Evolutionary conservation across 148 eudicot genomes (phyloP).

Genomic region (Amaranthus cruentus): DNA sequence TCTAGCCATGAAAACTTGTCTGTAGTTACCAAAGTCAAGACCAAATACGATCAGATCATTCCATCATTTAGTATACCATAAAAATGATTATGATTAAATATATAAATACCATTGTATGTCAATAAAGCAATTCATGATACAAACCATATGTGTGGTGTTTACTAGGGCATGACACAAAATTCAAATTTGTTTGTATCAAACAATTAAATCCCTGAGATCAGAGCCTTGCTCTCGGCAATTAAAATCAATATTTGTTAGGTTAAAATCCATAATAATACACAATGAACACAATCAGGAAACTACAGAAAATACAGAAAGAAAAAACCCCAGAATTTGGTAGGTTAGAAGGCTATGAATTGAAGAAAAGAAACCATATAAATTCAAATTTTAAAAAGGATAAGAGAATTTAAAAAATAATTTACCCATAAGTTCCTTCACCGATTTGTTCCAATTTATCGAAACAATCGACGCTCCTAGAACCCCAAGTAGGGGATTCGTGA

Average conservation of each 20-base stretch:
- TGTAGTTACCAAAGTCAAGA: slow-evolving; percentile 15
- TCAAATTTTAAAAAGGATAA: background rate
- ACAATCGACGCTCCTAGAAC: slow-evolving; percentile 76
- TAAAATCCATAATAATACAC: background rate
- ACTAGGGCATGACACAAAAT: background rate
- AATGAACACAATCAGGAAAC: background rate
- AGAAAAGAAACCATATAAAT: background rate
- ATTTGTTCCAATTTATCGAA: slow-evolving; percentile 74
- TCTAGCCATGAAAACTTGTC: slow-evolving; percentile 90
- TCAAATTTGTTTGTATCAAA: background rate
- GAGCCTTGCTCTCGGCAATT: background rate
- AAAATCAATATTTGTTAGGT: background rate
- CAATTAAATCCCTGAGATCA: too few species aligned
- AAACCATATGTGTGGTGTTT: background rate
- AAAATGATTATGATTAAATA: background rate
- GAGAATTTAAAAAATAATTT: background rate
- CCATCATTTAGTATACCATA: background rate
- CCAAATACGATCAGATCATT: background rate
- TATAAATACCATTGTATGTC: background rate
- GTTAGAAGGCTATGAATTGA: background rate
- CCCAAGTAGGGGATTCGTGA: slow-evolving; percentile 61
- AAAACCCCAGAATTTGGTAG: background rate
- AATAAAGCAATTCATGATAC: background rate
- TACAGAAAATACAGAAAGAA: background rate
- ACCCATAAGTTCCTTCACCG: slow-evolving; percentile 93